phyloP scores from a whole-genome alignment of 1,284 basidiomycete genomes.

The Porodaedalea pini region DNA sequence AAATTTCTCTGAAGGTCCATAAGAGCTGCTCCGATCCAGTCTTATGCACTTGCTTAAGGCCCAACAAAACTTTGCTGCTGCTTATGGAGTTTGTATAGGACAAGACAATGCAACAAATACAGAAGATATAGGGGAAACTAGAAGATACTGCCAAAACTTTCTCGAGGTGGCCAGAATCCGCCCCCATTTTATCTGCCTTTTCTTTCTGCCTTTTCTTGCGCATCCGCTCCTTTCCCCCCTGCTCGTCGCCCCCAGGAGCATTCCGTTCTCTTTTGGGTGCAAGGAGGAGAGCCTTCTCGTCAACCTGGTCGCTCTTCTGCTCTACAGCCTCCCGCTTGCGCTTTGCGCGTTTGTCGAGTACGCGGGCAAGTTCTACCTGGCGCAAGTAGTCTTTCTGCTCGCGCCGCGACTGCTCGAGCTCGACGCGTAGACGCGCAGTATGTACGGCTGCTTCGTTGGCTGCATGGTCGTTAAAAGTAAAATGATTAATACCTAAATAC shows the following conservation, averaged over 20 bases:
- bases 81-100: no score
- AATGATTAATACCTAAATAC: neutral
- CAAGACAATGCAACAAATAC: no score
- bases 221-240: slow-evolving; percentile 29
- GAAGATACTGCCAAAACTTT: slow-evolving; percentile 56
- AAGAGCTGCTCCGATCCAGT: no score
- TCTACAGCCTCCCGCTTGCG: slow-evolving; percentile 46
- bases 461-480: slow-evolving; percentile 30
- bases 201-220: slow-evolving; percentile 26
- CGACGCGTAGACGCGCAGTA: slow-evolving; percentile 82
- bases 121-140: slow-evolving; percentile 27
- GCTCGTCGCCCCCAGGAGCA: slow-evolving; percentile 16
- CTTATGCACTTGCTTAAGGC: no score
- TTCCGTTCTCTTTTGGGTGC: slow-evolving; percentile 30
- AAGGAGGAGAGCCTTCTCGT: slow-evolving; percentile 46
- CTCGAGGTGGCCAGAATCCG: slow-evolving; percentile 36
- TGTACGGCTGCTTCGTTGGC: slow-evolving; percentile 93
- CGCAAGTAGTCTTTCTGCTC: slow-evolving; percentile 93
- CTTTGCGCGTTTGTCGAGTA: slow-evolving; percentile 81
- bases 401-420: slow-evolving; percentile 81
- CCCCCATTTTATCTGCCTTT: slow-evolving; percentile 23
- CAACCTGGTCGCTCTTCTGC: slow-evolving; percentile 26
- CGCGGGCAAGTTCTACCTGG: slow-evolving; percentile 93
- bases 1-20: no score
- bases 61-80: no score